Evolutionary conservation across 495 filamentous ascomycete species (phyloP).

Genomic region (Xylaria venustula): DNA sequence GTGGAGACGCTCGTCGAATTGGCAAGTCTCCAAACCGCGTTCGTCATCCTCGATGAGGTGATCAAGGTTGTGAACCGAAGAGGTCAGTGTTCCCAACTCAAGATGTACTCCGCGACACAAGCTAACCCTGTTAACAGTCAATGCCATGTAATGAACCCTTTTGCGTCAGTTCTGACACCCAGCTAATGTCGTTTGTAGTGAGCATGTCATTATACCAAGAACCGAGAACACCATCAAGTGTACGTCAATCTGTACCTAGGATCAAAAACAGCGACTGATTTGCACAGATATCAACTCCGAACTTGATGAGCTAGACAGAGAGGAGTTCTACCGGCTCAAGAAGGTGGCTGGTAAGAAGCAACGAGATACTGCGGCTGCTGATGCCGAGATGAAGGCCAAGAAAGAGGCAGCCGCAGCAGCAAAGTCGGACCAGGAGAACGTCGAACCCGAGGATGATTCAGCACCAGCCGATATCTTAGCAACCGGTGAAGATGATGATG

Average conservation of each 20-base stretch:
- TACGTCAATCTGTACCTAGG: slow-evolving; percentile 34
- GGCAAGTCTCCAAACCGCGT: slow-evolving; percentile 92
- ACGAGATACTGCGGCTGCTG: slow-evolving; percentile 70
- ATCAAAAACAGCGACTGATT: not conserved
- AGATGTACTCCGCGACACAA: slow-evolving; percentile 15
- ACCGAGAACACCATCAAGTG: slow-evolving; percentile 99
- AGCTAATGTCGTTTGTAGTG: slow-evolving; percentile 43
- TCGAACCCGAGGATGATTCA: slow-evolving; percentile 42
- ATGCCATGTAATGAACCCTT: slow-evolving; percentile 76
- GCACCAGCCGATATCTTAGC: slow-evolving; percentile 68
- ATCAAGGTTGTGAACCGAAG: slow-evolving; percentile 98
- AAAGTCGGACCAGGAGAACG: slow-evolving; percentile 39
- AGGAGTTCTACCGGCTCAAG: slow-evolving; percentile 97
- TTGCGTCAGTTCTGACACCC: not conserved
- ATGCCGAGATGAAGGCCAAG: slow-evolving; percentile 67
- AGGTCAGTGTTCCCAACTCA: slow-evolving; percentile 50
- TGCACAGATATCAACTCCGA: slow-evolving; percentile 90
- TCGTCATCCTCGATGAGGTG: slow-evolving; percentile 96
- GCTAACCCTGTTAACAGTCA: slow-evolving; percentile 59
- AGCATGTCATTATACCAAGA: slow-evolving; percentile 96
- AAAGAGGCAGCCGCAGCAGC: slow-evolving; percentile 25
- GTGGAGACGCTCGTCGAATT: slow-evolving; percentile 97
- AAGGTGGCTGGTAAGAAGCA: slow-evolving; percentile 98
- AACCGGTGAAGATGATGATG: slow-evolving; percentile 85
- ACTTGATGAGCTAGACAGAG: slow-evolving; percentile 94